Evolutionary conservation across 768 basidiomycete species (phyloP), one percentile per base, ranked within the genome.

Genomic region (Lentinula aciculospora): DNA sequence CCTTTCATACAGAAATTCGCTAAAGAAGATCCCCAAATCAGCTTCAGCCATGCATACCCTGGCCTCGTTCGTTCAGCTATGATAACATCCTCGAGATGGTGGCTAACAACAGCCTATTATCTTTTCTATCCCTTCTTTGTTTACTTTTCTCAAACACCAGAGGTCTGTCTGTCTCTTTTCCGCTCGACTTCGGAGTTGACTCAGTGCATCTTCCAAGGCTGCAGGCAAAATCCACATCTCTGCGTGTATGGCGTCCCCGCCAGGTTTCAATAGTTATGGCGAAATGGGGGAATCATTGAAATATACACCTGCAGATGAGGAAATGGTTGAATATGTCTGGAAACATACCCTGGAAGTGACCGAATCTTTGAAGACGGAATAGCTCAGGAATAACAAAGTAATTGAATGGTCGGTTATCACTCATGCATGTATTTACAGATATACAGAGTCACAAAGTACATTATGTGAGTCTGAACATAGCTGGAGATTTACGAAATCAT

Each of bases 31-130:
- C 72, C 72, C 3, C 58, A 40, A 19, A 47, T 75, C 29, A 63
- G 68, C 6, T 75, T 78, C 66, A 66, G 68, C 0, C 76, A 77
- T 60, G 65, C 64, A 1, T 66, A 63, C 45, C 76, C 76, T 0
- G 76, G 76, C 19, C 34, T 53, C 29, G 51, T 53, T 40, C 34
- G 51, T 4, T 37, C 51, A 3, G 36, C 51, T 2, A 53, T 53
- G 51, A 15, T 36, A 13, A 37, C 51, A 0, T 53, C 34, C 5
- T 53, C 51, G 1, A 53, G 23, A 28, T 53, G 51, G 34, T 53
- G 32, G 29, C 21, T 19, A 21, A 34, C 29, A 12, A 1, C 21
- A 9, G 9, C 19, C 1, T 51, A 53, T 36, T 53, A 53, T 36
- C 21, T 40, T 40, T 36, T 37, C 21, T 53, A 53, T 28, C 51